phyloP scores from a whole-genome alignment of 345 rosid genomes.

The Eucalyptus caleyi region DNA sequence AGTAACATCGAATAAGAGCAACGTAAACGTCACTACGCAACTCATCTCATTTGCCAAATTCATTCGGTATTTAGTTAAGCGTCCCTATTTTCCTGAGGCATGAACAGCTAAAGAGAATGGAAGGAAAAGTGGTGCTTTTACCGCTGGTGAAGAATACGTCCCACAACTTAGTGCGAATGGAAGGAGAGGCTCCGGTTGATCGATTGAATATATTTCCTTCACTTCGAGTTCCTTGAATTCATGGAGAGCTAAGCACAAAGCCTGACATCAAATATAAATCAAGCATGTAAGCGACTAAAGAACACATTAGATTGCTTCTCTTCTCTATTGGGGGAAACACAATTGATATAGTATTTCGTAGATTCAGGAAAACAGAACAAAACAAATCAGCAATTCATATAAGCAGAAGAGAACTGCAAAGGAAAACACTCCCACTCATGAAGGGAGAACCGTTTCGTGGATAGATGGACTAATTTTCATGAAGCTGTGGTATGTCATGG shows the following conservation, averaged over 20 bases:
- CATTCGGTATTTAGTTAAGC: not conserved
- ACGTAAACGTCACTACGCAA: not conserved
- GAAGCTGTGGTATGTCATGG: not conserved
- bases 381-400: not conserved
- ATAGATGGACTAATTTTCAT: not conserved
- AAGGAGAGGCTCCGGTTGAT: constrained; percentile 48
- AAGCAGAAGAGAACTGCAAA: not conserved
- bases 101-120: not conserved
- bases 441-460: not conserved
- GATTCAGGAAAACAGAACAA: not conserved
- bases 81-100: not conserved
- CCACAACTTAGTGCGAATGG: constrained; percentile 52
- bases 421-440: not conserved
- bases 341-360: not conserved
- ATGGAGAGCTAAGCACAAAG: constrained; percentile 40
- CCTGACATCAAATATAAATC: constrained; percentile 10
- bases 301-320: not conserved
- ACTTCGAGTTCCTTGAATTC: constrained; percentile 40
- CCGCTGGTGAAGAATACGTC: constrained; percentile 63
- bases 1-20: not conserved
- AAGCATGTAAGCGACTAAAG: not conserved
- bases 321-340: not conserved
- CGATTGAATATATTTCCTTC: constrained; percentile 29
- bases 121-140: constrained; percentile 8
- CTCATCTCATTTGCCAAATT: not conserved